Percentiles rank a stretch among this genome's conserved stretches.
Conservation (phyloP, 805 yeast genomes). For the Zygotorulaspora chibaensis region DNA sequence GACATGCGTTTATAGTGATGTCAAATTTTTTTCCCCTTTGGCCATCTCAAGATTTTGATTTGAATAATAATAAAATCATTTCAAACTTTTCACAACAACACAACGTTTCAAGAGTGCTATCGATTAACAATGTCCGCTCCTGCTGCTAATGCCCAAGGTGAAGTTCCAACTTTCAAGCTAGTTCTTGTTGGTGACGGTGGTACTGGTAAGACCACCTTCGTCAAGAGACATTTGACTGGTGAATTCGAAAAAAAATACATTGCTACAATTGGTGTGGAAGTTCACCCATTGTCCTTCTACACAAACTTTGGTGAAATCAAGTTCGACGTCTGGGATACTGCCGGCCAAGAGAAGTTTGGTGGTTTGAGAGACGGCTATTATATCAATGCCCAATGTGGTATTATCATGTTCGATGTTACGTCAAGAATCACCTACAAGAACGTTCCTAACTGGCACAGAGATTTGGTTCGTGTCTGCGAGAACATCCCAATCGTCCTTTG, state of each 20-base stretch:
- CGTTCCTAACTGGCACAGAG: conserved; percentile 99
- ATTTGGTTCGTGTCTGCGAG: conserved; percentile 98
- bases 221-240: conserved; percentile 98
- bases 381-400: conserved; percentile 99
- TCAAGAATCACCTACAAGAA: conserved; percentile 99
- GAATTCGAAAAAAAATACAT: conserved; percentile 98
- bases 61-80: background rate
- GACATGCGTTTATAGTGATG: background rate
- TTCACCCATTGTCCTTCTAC: conserved; percentile 96
- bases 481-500: conserved; percentile 98
- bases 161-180: conserved; percentile 95
- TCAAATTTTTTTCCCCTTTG: conserved; percentile 3
- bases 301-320: conserved; percentile 98
- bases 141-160: conserved; percentile 27
- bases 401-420: conserved; percentile 99
- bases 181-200: conserved; percentile 99
- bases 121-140: conserved; percentile 47
- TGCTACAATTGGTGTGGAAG: conserved; percentile 99
- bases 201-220: conserved; percentile 99
- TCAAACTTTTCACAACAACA: background rate
- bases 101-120: background rate
- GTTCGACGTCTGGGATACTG: conserved; percentile 99
- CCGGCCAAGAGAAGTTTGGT: conserved; percentile 99
- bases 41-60: conserved; percentile 3
- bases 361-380: conserved; percentile 99